Conservation (phyloP, 73 alveolate species). For the Tetrahymena elliotti region DNA sequence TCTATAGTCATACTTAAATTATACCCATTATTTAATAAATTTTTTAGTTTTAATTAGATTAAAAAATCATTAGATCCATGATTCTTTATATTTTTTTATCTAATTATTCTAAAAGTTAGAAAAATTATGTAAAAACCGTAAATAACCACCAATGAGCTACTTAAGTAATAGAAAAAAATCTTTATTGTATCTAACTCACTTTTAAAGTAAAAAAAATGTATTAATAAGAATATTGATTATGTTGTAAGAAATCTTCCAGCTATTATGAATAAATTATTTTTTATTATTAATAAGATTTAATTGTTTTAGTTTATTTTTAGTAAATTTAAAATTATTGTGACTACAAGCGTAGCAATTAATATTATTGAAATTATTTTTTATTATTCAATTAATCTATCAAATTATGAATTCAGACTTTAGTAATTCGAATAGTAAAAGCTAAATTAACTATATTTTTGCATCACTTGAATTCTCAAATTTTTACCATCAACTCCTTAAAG, state of each 20-base stretch:
- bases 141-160: not conserved
- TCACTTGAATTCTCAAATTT: not conserved
- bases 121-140: no score
- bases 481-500: not conserved
- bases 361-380: not conserved
- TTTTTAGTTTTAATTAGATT: no score
- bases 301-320: no score
- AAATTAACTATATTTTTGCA: not conserved
- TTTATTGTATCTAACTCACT: no score
- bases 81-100: no score
- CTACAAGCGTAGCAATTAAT: no score
- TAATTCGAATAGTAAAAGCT: not conserved
- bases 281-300: no score
- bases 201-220: no score
- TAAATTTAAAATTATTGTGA: not conserved
- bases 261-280: no score
- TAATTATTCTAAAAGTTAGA: not conserved
- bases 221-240: not conserved
- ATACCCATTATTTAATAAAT: no score
- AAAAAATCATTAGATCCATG: not conserved
- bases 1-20: not conserved
- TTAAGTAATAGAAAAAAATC: not conserved
- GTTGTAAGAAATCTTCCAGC: not conserved
- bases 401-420: not conserved
- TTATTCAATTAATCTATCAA: not conserved